Base-by-base conservation (phyloP, 306 rosid species). In the Senna siamea region DNA sequence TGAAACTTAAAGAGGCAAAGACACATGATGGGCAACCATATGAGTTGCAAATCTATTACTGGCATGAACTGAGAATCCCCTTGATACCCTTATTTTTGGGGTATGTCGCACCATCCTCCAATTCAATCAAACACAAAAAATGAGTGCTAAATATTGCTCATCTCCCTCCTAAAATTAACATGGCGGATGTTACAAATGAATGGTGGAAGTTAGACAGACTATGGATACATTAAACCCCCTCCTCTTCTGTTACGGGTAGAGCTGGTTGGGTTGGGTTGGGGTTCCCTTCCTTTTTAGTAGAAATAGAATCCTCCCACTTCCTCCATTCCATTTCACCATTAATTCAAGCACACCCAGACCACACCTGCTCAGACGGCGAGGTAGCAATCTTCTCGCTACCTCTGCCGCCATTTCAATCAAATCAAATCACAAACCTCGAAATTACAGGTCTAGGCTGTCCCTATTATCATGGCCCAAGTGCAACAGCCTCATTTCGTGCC, bases 111-210 rank as follows among this genome's bases (percentile, higher is more conserved):
- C 28, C 38, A 72, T 18, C 81, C 46, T 43, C 37, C 41, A 59
- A 70, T 9, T 34, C 57, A 78, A 70, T 9, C 44, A 57, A 78
- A 54, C 72, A 56, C 15, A 61, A 14, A 18, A 66, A 5, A 53
- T 41, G 3, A 60, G 62, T 66, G 6, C 23, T 14, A 46, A 84
- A 73, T 80, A 73, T 80, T 74, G 69, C 40, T 65, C 62, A 52
- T n/a, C 61, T 26, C 5, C 71, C 72, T 53, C 75, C 86, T 78
- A 78, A 65, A 82, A 71, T 79, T 26, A 76, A 69, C 80, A 4
- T 37, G 40, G 57, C 12, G 13, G 56, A 48, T 87, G 93, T 86
- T 86, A 78, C 64, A 85, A 86, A 88, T 22, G 87, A 67, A 86
- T 9, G 96, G 93, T 83, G 56, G 53, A 79, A 67, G 18, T 22